phyloP scores from a whole-genome alignment of 2,329 filamentous ascomycete genomes.

The Cryphonectria parasitica region DNA sequence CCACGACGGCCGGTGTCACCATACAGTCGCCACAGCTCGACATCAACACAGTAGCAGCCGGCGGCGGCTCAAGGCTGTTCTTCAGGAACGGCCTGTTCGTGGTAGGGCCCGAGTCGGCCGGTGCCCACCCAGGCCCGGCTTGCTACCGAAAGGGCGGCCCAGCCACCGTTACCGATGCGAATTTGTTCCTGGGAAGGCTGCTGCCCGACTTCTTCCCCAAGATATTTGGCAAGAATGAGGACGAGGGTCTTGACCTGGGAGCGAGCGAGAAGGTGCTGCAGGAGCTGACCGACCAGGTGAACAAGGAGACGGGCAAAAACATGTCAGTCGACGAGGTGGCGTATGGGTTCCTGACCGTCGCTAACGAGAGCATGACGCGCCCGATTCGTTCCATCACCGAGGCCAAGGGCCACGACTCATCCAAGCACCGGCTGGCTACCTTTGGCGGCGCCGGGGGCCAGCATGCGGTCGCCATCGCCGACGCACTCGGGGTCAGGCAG shows the following conservation, averaged over 20 bases:
- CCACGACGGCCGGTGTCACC: conserved; percentile 89
- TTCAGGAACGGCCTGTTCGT: conserved; percentile 90
- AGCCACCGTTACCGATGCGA: conserved; percentile 91
- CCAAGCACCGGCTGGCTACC: conserved; percentile 85
- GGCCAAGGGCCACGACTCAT: conserved; percentile 89
- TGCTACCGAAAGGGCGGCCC: conserved; percentile 91
- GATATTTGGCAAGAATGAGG: conserved; percentile 89
- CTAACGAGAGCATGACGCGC: conserved; percentile 89
- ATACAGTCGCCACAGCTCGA: conserved; percentile 92
- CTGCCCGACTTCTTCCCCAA: conserved; percentile 92
- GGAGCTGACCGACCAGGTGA: conserved; percentile 77
- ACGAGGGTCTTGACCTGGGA: conserved; percentile 76
- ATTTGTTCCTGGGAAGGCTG: conserved; percentile 80
- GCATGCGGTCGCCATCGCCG: conserved; percentile 88
- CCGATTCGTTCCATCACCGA: conserved; percentile 91
- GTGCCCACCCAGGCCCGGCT: conserved; percentile 85
- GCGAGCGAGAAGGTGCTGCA: conserved; percentile 77
- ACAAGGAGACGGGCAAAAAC: conserved; percentile 69
- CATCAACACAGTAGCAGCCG: conserved; percentile 93
- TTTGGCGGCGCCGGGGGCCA: conserved; percentile 93
- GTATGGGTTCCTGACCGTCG: conserved; percentile 85
- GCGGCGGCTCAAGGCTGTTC: conserved; percentile 82
- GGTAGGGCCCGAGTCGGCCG: conserved; percentile 86
- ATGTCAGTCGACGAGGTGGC: conserved; percentile 86
- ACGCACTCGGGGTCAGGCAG: conserved; percentile 80